Evolutionary conservation across 495 filamentous ascomycete species (phyloP).

Genomic region (Hyphodiscus hymeniophilus): DNA sequence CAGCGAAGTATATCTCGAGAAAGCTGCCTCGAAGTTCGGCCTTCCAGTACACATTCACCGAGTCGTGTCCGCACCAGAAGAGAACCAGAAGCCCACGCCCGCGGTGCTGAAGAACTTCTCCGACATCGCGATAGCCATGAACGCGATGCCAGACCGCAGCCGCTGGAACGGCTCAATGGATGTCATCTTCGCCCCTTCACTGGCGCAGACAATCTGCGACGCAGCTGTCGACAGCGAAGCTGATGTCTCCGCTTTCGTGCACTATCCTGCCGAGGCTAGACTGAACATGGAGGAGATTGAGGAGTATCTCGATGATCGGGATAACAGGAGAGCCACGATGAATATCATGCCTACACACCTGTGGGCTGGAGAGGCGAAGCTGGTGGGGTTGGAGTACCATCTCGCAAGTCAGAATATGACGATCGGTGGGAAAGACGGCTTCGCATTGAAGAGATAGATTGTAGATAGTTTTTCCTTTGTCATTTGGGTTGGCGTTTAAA

Average conservation of each 20-base stretch:
- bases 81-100: slow-evolving; percentile 22
- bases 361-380: not conserved
- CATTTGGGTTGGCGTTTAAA: too few relatives aligned
- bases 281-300: not conserved
- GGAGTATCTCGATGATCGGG: not conserved
- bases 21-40: slow-evolving; percentile 14
- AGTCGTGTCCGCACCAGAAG: slow-evolving; percentile 18
- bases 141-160: slow-evolving; percentile 11
- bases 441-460: too few relatives aligned
- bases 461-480: too few relatives aligned
- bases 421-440: not conserved
- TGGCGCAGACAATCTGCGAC: not conserved
- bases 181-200: not conserved
- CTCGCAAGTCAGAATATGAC: not conserved
- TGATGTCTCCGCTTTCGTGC: not conserved
- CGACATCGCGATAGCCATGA: slow-evolving; percentile 14
- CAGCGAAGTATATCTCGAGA: slow-evolving; percentile 39
- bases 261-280: not conserved
- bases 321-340: not conserved
- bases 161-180: slow-evolving; percentile 7
- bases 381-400: not conserved
- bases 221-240: not conserved
- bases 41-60: slow-evolving; percentile 37
- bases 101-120: slow-evolving; percentile 20
- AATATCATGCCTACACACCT: not conserved